Percentiles rank a stretch among this genome's conserved stretches.
Evolutionary conservation across 148 eudicot species (phyloP).

Genomic region (Vaccinium vitisidaea): DNA sequence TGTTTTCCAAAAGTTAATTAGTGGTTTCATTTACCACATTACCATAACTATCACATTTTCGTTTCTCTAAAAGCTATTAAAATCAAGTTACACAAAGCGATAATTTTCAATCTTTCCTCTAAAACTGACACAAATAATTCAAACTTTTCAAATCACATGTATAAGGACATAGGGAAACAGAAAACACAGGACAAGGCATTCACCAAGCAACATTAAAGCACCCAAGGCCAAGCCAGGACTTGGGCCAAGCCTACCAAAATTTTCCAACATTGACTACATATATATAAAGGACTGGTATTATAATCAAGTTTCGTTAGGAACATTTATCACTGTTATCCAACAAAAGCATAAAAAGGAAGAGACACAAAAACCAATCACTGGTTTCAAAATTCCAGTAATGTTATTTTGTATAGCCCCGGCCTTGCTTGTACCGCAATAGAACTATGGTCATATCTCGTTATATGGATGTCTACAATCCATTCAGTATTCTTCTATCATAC

Average conservation of each 20-base stretch:
- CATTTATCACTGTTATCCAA: neutral
- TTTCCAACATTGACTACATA: too few relatives aligned
- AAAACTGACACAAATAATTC: neutral
- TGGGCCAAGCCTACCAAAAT: neutral
- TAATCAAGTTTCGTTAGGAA: neutral
- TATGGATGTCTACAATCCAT: neutral
- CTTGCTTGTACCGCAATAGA: neutral
- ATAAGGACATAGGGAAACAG: neutral
- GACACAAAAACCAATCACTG: neutral
- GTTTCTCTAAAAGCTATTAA: neutral
- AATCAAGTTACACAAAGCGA: neutral
- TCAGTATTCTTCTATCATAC: neutral
- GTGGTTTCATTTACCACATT: neutral
- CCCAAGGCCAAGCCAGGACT: neutral
- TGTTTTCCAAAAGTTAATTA: neutral
- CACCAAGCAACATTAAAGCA: neutral
- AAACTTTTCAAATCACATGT: neutral
- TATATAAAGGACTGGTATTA: neutral
- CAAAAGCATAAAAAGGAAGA: neutral
- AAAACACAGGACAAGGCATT: neutral
- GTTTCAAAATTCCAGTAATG: neutral
- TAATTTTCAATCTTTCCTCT: neutral
- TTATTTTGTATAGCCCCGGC: neutral
- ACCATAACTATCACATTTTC: neutral
- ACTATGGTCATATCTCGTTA: neutral